A percentile compares a stretch with the other conserved stretches of the same genome.
phyloP scores from a whole-genome alignment of 2,329 filamentous ascomycete genomes.

The Dryadomyces sulphureus region DNA sequence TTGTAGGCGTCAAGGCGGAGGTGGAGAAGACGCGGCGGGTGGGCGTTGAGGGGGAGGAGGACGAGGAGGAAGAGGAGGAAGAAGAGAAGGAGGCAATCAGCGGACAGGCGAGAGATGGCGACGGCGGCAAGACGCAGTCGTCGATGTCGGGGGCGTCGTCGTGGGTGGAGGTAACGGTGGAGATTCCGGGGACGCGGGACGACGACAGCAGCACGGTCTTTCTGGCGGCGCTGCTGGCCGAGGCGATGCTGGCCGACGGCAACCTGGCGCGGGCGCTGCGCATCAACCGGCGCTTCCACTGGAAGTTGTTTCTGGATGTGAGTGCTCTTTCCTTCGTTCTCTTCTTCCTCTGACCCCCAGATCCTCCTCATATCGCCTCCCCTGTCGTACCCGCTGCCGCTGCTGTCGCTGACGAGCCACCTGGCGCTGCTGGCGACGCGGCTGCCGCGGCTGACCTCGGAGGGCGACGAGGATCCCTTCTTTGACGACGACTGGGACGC shows the following conservation, averaged over 20 bases:
- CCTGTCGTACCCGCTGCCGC: slow-evolving; percentile 79
- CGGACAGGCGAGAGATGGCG: not conserved
- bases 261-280: slow-evolving; percentile 56
- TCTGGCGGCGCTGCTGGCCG: slow-evolving; percentile 72
- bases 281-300: slow-evolving; percentile 89
- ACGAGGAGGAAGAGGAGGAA: slow-evolving; percentile 10
- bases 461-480: slow-evolving; percentile 87
- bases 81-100: not conserved
- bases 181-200: slow-evolving; percentile 81
- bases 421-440: slow-evolving; percentile 81
- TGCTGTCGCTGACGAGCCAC: slow-evolving; percentile 85
- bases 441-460: slow-evolving; percentile 71
- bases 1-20: slow-evolving; percentile 91
- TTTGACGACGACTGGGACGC: slow-evolving; percentile 98
- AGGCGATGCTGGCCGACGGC: slow-evolving; percentile 66
- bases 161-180: slow-evolving; percentile 84
- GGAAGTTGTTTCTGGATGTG: slow-evolving; percentile 91
- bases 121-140: slow-evolving; percentile 12
- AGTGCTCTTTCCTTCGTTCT: slow-evolving; percentile 19
- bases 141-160: slow-evolving; percentile 19
- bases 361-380: slow-evolving; percentile 87
- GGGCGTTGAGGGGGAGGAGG: slow-evolving; percentile 15
- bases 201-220: slow-evolving; percentile 85
- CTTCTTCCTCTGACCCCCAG: slow-evolving; percentile 26
- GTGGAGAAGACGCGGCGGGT: slow-evolving; percentile 53